Evolutionary conservation across 352 stramenopile species (phyloP).

Genomic region (Globisporangium mamillatum): DNA sequence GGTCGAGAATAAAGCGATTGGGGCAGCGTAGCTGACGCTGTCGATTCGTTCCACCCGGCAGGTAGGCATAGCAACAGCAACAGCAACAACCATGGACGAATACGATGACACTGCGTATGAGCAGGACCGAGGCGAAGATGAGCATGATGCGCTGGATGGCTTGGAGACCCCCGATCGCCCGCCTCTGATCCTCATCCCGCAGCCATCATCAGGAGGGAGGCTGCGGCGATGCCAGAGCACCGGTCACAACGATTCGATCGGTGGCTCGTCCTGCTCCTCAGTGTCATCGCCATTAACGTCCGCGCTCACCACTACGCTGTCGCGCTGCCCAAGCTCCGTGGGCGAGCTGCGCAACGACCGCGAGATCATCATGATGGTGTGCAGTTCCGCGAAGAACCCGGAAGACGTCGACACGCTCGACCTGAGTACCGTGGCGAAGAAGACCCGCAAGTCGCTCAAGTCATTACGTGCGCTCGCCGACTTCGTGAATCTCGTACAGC

Average conservation of each 20-base stretch:
- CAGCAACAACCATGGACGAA: neutral
- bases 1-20: neutral
- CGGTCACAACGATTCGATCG: neutral
- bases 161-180: neutral
- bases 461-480: slow-evolving; percentile 42
- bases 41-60: no score
- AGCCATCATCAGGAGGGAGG: neutral
- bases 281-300: neutral
- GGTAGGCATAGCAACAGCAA: neutral
- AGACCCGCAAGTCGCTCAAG: slow-evolving; percentile 57
- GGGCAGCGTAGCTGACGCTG: neutral
- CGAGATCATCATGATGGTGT: slow-evolving; percentile 40
- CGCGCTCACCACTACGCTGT: slow-evolving; percentile 1
- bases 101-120: neutral
- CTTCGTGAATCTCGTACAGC: slow-evolving; percentile 44
- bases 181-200: slow-evolving; percentile 13
- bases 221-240: slow-evolving; percentile 7
- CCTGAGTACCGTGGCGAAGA: slow-evolving; percentile 46
- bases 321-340: slow-evolving; percentile 24
- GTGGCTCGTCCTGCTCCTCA: slow-evolving; percentile 7
- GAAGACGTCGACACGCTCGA: slow-evolving; percentile 35
- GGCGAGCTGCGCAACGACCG: slow-evolving; percentile 31
- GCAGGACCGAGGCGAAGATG: neutral
- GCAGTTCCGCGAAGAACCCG: slow-evolving; percentile 23
- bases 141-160: neutral